These are phyloP conservation scores for Pseudophaeomoniella oleicola DNA, from an alignment of 2,329 filamentous ascomycete genomes.

Conservation along the genomic window DNA sequence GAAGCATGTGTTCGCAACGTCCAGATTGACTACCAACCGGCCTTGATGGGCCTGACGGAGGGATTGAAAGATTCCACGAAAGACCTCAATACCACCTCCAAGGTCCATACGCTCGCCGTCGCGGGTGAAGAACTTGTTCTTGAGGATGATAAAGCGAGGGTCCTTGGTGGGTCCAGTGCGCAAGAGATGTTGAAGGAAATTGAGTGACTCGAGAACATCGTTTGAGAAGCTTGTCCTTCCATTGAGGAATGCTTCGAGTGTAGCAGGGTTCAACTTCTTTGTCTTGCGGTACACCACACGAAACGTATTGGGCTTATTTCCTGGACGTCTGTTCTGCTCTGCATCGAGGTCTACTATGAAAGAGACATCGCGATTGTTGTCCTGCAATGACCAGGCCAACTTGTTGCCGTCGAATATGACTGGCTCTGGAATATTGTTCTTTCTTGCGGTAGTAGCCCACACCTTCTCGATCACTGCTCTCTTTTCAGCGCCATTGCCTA, in stretches of 20 bases:
- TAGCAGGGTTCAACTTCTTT: slow-evolving; percentile 52
- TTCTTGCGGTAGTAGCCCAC: slow-evolving; percentile 53
- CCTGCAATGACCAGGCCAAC: slow-evolving; percentile 55
- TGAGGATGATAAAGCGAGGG: slow-evolving; percentile 48
- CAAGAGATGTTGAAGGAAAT: slow-evolving; percentile 80
- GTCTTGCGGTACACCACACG: slow-evolving; percentile 50
- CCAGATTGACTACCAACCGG: slow-evolving; percentile 68
- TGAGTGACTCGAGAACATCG: slow-evolving; percentile 63
- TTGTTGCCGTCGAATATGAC: slow-evolving; percentile 75
- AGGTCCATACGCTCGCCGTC: slow-evolving; percentile 37
- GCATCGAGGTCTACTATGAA: slow-evolving; percentile 59
- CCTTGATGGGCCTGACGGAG: slow-evolving; percentile 59
- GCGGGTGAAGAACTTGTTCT: slow-evolving; percentile 65
- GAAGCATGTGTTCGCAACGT: slow-evolving; percentile 85
- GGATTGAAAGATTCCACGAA: slow-evolving; percentile 81
- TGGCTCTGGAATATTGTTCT: slow-evolving; percentile 36
- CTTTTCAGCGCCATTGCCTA: slow-evolving; percentile 51
- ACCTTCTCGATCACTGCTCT: slow-evolving; percentile 57
- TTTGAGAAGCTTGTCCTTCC: slow-evolving; percentile 47
- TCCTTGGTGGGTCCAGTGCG: slow-evolving; percentile 60
- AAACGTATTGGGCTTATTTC: slow-evolving; percentile 35
- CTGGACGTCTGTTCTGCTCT: slow-evolving; percentile 34
- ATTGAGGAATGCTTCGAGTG: slow-evolving; percentile 52
- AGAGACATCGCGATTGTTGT: slow-evolving; percentile 31
- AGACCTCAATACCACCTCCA: slow-evolving; percentile 55